These are phyloP conservation scores for Dichotomopilus funicola DNA, from an alignment of 2,329 filamentous ascomycete species.

Conservation along the genomic window DNA sequence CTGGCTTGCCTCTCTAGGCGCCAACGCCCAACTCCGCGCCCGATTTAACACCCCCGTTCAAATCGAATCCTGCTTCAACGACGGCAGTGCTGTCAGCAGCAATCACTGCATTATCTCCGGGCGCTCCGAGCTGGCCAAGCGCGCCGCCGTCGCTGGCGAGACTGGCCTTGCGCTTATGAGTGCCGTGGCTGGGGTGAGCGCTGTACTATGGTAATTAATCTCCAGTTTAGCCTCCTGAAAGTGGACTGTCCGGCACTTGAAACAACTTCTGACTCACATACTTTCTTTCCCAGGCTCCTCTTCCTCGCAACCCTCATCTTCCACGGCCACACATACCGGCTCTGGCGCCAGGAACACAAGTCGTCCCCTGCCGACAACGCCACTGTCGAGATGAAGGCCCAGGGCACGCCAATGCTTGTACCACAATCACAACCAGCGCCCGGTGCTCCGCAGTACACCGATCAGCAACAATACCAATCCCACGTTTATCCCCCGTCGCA, in stretches of 20 bases:
- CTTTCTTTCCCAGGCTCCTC: slow-evolving; percentile 13
- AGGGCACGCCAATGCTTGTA: slow-evolving; percentile 18
- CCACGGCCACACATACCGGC: slow-evolving; percentile 26
- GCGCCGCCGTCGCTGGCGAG: slow-evolving; percentile 18
- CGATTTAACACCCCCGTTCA: slow-evolving; percentile 21
- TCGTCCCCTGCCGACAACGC: slow-evolving; percentile 18
- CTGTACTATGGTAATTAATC: slow-evolving; percentile 23
- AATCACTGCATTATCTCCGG: slow-evolving; percentile 19
- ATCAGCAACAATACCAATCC: slow-evolving; percentile 18
- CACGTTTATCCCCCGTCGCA: slow-evolving; percentile 15
- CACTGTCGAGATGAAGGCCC: slow-evolving; percentile 27
- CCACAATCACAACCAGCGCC: slow-evolving; percentile 7
- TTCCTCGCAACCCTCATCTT: slow-evolving; percentile 25
- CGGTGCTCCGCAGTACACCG: slow-evolving; percentile 18
- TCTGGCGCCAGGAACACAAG: slow-evolving; percentile 23
- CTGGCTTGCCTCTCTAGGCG: slow-evolving; percentile 30
- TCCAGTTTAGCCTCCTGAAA: too few species aligned
- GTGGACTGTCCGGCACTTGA: too few species aligned
- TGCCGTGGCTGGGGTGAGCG: slow-evolving; percentile 29
- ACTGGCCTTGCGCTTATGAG: slow-evolving; percentile 25
- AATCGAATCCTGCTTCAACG: slow-evolving; percentile 22
- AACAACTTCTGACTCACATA: too few species aligned
- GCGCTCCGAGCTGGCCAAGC: slow-evolving; percentile 5
- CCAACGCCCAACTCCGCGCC: slow-evolving; percentile 26
- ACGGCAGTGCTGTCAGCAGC: slow-evolving; percentile 26